Conservation (phyloP, 208 protist genomes). For the Vickermania spadyakhi region DNA sequence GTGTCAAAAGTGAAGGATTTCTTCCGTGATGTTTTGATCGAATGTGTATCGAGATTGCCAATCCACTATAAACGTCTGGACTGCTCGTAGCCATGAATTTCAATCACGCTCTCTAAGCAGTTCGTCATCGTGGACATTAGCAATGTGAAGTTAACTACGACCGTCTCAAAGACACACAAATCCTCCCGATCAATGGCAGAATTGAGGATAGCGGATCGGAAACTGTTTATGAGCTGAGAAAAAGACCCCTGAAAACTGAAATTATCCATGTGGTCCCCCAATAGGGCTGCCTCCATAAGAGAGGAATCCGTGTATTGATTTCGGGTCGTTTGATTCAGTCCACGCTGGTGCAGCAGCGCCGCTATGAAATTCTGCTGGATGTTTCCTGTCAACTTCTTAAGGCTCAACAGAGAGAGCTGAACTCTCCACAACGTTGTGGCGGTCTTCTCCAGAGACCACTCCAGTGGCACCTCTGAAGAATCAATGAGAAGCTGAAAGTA, state of each 20-base stretch:
- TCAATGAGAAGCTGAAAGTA: conserved; percentile 65
- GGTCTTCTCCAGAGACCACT: conserved; percentile 37
- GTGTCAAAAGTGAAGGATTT: no score
- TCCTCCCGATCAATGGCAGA: not conserved
- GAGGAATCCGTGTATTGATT: conserved; percentile 8
- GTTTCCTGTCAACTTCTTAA: conserved; percentile 41
- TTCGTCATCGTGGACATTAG: not conserved
- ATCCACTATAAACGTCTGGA: not conserved
- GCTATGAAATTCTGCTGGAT: conserved; percentile 54
- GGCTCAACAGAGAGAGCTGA: conserved; percentile 30
- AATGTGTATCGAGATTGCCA: no score
- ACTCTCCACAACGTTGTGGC: conserved; percentile 27
- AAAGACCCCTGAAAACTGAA: not conserved
- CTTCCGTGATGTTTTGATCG: no score
- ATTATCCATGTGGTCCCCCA: not conserved
- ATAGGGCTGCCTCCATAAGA: not conserved
- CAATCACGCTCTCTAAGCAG: not conserved
- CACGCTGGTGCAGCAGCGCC: conserved; percentile 25
- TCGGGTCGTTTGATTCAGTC: conserved; percentile 12
- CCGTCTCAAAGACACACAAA: not conserved
- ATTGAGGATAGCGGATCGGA: not conserved
- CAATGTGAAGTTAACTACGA: not conserved
- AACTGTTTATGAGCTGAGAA: not conserved
- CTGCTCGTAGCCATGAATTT: not conserved
- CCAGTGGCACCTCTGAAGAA: conserved; percentile 29